These are phyloP conservation scores for Aspergillus ustus DNA, from an alignment of 2,329 filamentous ascomycete species.

Conservation along the genomic window DNA sequence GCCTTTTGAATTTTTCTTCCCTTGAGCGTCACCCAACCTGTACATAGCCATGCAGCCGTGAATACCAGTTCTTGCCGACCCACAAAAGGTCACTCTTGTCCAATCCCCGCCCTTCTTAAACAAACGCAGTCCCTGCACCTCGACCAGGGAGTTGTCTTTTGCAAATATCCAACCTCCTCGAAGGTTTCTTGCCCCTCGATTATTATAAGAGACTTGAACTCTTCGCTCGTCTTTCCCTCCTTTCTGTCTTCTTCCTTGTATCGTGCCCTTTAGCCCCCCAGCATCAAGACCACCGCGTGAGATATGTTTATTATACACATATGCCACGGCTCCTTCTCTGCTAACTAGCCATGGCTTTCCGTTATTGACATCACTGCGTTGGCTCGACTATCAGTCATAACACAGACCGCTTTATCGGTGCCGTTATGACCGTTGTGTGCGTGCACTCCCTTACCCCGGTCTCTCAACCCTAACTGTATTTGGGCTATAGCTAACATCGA, in stretches of 20 bases:
- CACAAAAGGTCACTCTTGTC: not conserved
- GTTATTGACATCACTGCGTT: not conserved
- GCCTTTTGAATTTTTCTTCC: not conserved
- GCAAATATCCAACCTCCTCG: not conserved
- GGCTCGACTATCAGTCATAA: not conserved
- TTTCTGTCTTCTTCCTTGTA: not conserved
- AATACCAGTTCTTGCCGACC: not conserved
- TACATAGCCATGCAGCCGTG: not conserved
- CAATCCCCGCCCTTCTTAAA: not conserved
- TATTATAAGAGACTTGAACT: not conserved
- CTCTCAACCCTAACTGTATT: not conserved
- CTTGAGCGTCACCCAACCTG: not conserved
- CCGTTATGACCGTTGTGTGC: not conserved
- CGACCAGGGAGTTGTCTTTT: not conserved
- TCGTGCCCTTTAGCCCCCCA: not conserved
- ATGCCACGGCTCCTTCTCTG: not conserved
- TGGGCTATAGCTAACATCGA: too few relatives aligned
- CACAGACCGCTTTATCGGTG: not conserved
- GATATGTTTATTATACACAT: not conserved
- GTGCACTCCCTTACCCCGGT: not conserved
- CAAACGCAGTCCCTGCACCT: not conserved
- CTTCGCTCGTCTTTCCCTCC: not conserved
- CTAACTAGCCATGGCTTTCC: not conserved
- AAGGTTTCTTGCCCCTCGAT: not conserved
- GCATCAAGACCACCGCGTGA: not conserved